phyloP scores from a whole-genome alignment of 768 basidiomycete genomes.

The Agaricus subrufescens region DNA sequence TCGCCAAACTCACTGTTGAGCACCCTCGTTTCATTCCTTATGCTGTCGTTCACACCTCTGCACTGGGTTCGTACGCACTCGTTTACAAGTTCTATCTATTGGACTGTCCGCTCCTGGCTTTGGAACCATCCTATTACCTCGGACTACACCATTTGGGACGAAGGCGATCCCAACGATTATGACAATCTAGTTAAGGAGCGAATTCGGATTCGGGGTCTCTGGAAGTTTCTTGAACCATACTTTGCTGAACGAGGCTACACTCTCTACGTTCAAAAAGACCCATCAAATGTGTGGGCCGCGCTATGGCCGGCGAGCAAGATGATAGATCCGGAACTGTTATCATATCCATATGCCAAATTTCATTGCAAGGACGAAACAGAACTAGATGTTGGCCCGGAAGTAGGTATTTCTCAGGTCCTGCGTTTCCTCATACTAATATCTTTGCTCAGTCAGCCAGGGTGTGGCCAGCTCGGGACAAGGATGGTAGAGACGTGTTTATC shows the following conservation, averaged over 20 bases:
- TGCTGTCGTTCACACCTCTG: background rate
- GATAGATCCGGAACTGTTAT: background rate
- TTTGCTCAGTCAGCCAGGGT: background rate
- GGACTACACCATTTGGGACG: background rate
- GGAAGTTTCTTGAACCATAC: background rate
- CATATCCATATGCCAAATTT: background rate
- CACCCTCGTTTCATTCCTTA: background rate
- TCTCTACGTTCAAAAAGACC: background rate
- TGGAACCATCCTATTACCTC: background rate
- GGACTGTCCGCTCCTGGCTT: background rate
- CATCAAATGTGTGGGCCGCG: background rate
- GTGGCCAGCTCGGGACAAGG: background rate
- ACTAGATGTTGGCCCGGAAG: background rate
- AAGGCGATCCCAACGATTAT: background rate
- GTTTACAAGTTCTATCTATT: background rate
- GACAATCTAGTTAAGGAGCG: background rate
- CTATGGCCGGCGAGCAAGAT: background rate
- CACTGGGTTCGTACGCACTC: too few relatives aligned
- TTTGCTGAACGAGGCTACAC: background rate
- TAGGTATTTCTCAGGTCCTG: background rate
- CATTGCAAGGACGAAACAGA: background rate
- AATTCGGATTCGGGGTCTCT: background rate
- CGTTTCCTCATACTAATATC: background rate
- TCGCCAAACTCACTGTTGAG: too few relatives aligned
- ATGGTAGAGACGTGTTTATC: background rate